These are phyloP conservation scores for Kwoniella mangroviensis DNA, from an alignment of 768 basidiomycete species.

Conservation along the genomic window DNA sequence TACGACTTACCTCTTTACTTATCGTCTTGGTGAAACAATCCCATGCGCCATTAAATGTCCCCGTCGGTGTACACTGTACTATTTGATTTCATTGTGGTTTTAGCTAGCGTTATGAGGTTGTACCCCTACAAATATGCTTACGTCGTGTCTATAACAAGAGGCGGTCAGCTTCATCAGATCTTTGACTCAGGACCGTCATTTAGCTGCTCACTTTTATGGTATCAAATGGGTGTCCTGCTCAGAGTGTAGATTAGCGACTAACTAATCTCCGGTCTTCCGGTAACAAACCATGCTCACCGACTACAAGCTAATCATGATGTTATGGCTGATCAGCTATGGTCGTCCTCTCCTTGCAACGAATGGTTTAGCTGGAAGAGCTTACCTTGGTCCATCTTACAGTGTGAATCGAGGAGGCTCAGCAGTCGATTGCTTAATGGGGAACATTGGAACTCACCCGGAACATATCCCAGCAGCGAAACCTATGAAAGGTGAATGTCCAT, in stretches of 20 bases:
- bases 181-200: no score
- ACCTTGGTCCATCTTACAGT: slow-evolving; percentile 53
- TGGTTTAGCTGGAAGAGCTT: background rate
- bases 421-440: no score
- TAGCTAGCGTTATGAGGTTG: background rate
- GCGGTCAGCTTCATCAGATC: no score
- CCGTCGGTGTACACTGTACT: slow-evolving; percentile 51
- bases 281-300: slow-evolving; percentile 8
- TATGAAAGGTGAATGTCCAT: slow-evolving; percentile 40
- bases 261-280: background rate
- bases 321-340: background rate
- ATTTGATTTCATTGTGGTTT: background rate
- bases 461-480: slow-evolving; percentile 55
- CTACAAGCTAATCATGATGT: slow-evolving; percentile 16
- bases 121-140: slow-evolving; percentile 20
- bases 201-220: slow-evolving; percentile 45
- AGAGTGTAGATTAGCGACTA: background rate
- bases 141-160: slow-evolving; percentile 41
- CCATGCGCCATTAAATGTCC: slow-evolving; percentile 43
- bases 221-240: slow-evolving; percentile 53
- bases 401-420: no score
- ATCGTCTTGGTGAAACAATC: slow-evolving; percentile 43
- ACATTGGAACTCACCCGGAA: slow-evolving; percentile 53
- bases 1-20: slow-evolving; percentile 42
- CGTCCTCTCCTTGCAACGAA: background rate